Conservation (phyloP, 768 basidiomycete genomes). For the Pleurotus platypus region DNA sequence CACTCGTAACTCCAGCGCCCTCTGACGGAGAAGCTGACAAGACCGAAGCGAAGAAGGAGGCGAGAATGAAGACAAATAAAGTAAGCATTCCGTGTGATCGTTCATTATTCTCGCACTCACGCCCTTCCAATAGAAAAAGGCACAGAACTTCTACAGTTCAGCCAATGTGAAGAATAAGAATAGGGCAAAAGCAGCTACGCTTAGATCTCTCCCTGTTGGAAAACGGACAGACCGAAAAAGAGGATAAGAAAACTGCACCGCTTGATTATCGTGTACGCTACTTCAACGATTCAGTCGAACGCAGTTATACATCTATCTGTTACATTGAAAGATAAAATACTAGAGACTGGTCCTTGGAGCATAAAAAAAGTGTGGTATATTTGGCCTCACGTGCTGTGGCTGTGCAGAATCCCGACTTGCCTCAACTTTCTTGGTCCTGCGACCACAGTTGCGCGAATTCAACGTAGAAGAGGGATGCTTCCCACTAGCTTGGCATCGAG, state of each 20-base stretch:
- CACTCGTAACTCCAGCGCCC: not conserved
- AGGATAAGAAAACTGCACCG: conserved; percentile 16
- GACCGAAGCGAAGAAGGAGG: conserved; percentile 45
- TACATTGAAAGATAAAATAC: too few relatives aligned
- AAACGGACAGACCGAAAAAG: conserved; percentile 35
- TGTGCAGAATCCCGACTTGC: too few relatives aligned
- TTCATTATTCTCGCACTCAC: conserved; percentile 4
- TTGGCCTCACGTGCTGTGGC: too few relatives aligned
- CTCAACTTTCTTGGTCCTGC: too few relatives aligned
- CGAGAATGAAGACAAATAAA: conserved; percentile 94
- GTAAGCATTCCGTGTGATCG: conserved; percentile 28
- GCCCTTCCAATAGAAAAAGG: conserved; percentile 61
- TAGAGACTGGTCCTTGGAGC: too few relatives aligned
- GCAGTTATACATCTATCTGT: too few relatives aligned
- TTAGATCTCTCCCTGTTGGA: conserved; percentile 54
- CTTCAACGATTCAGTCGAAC: too few relatives aligned
- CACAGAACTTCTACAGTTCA: conserved; percentile 82
- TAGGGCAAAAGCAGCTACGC: conserved; percentile 56
- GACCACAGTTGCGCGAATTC: too few relatives aligned
- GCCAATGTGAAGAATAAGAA: conserved; percentile 90
- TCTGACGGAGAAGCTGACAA: too few relatives aligned
- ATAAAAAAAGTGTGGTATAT: too few relatives aligned
- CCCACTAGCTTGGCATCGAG: not conserved
- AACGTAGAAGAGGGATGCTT: not conserved
- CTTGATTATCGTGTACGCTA: not conserved